Conservation (phyloP, 2,329 filamentous ascomycete species). For the Teratosphaeria nubilosa region DNA sequence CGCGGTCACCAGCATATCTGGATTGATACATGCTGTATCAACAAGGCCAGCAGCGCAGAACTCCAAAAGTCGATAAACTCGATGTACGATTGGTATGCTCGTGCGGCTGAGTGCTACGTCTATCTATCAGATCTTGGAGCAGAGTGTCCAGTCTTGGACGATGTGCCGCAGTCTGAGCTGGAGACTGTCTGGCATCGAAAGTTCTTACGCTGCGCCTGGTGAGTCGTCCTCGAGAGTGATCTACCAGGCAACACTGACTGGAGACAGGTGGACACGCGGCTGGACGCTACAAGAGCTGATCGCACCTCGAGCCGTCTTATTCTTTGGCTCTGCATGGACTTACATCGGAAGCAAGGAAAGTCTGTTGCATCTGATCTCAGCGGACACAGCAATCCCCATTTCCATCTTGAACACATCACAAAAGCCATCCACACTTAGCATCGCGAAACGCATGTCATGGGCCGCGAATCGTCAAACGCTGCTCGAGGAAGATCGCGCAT, state of each 20-base stretch:
- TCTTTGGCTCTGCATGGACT: background rate
- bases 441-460: conserved; percentile 10
- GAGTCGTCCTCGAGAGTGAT: background rate
- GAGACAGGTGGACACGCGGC: background rate
- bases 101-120: background rate
- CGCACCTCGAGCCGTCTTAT: background rate
- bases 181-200: background rate
- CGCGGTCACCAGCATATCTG: background rate
- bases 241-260: background rate
- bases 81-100: background rate
- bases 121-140: background rate
- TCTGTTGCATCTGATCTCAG: background rate
- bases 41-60: conserved; percentile 11
- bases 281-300: conserved; percentile 4
- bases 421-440: background rate
- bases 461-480: conserved; percentile 2
- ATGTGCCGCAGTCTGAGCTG: background rate
- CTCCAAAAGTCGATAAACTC: conserved; percentile 10
- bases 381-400: background rate
- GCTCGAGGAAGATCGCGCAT: conserved; percentile 7
- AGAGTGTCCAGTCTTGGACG: background rate
- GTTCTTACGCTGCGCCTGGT: background rate
- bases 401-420: background rate
- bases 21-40: conserved; percentile 14
- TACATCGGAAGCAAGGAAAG: background rate